Percentiles rank a stretch among this genome's conserved stretches.
These are phyloP conservation scores for Pythium brassicae DNA, from an alignment of 352 stramenopile species.

Conservation along the genomic window DNA sequence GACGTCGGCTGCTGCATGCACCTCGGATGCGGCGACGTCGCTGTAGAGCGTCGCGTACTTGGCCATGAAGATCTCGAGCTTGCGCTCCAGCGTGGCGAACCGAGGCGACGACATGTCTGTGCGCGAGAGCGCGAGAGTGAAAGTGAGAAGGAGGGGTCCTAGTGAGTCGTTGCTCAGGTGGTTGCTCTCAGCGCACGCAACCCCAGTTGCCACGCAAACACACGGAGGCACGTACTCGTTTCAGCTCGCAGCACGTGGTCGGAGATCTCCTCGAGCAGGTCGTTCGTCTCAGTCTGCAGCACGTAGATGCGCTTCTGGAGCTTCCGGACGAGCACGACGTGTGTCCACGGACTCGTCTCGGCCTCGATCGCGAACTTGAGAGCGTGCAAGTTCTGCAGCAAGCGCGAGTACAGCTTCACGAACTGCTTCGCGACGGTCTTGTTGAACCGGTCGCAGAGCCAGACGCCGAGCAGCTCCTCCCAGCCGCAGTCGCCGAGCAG, in stretches of 20 bases:
- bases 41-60: conserved; percentile 21
- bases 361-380: conserved; percentile 44
- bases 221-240: too few relatives aligned
- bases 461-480: conserved; percentile 46
- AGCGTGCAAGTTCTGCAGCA: conserved; percentile 31
- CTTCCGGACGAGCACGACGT: conserved; percentile 37
- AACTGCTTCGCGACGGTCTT: conserved; percentile 38
- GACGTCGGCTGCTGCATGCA: conserved; percentile 16
- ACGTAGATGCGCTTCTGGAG: conserved; percentile 50
- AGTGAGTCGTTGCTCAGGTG: too few relatives aligned
- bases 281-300: conserved; percentile 30
- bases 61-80: conserved; percentile 43
- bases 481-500: conserved; percentile 48
- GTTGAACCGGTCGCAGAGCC: conserved; percentile 36
- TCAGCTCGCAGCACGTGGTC: conserved; percentile 10
- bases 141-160: too few relatives aligned
- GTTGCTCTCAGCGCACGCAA: too few relatives aligned
- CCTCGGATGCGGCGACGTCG: too few relatives aligned
- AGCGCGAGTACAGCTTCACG: conserved; percentile 26
- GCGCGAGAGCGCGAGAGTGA: conserved; percentile 6
- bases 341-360: conserved; percentile 28
- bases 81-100: conserved; percentile 13
- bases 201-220: conserved; percentile 15
- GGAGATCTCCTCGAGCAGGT: conserved; percentile 38
- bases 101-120: conserved; percentile 4